phyloP scores from a whole-genome alignment of 768 basidiomycete species.

The Trametes villosa region DNA sequence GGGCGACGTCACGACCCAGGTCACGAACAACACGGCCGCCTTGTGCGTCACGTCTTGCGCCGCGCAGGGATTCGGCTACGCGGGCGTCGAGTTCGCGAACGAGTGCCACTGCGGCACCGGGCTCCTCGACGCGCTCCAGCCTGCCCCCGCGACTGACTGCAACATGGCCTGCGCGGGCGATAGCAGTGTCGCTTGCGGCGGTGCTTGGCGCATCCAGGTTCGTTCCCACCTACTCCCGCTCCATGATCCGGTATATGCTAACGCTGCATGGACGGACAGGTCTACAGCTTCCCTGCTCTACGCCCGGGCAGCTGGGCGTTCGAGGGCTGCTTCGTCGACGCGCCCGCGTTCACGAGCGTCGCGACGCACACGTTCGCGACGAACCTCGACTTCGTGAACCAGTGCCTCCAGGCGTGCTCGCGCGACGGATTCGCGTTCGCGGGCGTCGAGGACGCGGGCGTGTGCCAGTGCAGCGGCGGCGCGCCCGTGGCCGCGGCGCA shows the following conservation, averaged over 20 bases:
- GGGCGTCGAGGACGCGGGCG: constrained; percentile 8
- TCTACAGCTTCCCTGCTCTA: constrained; percentile 11
- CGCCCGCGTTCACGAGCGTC: constrained; percentile 4
- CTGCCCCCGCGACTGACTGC: constrained; percentile 24
- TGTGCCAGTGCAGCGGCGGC: constrained; percentile 19
- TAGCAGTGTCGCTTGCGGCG: constrained; percentile 22
- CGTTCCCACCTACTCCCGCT: background rate
- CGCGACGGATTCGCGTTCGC: constrained; percentile 9
- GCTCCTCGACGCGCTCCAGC: constrained; percentile 7
- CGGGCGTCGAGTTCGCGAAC: constrained; percentile 23
- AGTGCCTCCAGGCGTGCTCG: constrained; percentile 18
- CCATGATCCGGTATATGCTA: background rate
- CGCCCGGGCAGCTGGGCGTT: constrained; percentile 5
- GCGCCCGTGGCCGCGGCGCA: background rate
- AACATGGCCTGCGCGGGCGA: constrained; percentile 25
- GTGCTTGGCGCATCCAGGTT: constrained; percentile 26
- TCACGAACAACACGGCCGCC: constrained; percentile 21
- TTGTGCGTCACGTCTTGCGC: constrained; percentile 22
- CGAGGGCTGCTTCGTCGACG: constrained; percentile 13
- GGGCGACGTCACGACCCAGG: constrained; percentile 20
- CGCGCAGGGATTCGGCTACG: constrained; percentile 17
- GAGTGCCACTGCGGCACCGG: constrained; percentile 24
- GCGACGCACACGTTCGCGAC: constrained; percentile 5
- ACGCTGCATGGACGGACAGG: background rate
- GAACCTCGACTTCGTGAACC: constrained; percentile 14